Evolutionary conservation across 345 rosid genomes (phyloP), one percentile per base, ranked within the genome.

Genomic region (Acer campestre): DNA sequence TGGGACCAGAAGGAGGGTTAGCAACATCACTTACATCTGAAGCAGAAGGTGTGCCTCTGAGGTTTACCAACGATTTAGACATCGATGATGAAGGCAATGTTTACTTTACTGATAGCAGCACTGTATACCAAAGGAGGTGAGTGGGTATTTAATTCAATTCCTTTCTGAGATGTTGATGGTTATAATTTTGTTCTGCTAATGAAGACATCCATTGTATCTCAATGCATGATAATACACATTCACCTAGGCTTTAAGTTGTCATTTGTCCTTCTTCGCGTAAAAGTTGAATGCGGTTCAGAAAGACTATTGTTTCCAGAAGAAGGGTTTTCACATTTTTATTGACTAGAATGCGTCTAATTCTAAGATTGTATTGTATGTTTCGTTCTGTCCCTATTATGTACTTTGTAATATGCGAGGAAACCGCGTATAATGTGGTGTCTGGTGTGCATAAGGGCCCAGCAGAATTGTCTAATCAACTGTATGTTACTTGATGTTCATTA

Each of bases 91-190:
- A 93, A 80, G 98, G 98, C 51, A 92, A 85, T 77, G 74, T 95
- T 75, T 95, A 95, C 80, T 95, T 95, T 46, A 95, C 98, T 7
- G 98, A 95, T 82, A 95, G 98, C 88, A 95, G 99, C 80, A 84
- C 81, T 48, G 76, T 70, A 58, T 95, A 89, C 84, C 91, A 91
- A 76, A 89, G 99, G 71, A 89, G 98, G 98, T 90, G 13, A 66
- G 77, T 18, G 35, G 3, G 23, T 16, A 20, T 10, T 42, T 35
- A 14, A 13, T 58, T 46, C 51, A 49, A 31, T 72, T 68, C 67
- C 68, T 79, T 25, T 42, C 13, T 59, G 16, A 20, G 61, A 38
- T 59, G 59, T 49, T 68, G 66, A 67, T 42, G 20, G 25, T 58
- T 51, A 40, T 51, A 35, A 6, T 64, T 73, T 38, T 31, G 2